Base-by-base conservation (phyloP, 169 alveolate species). In the Eimeria brunetti region DNA sequence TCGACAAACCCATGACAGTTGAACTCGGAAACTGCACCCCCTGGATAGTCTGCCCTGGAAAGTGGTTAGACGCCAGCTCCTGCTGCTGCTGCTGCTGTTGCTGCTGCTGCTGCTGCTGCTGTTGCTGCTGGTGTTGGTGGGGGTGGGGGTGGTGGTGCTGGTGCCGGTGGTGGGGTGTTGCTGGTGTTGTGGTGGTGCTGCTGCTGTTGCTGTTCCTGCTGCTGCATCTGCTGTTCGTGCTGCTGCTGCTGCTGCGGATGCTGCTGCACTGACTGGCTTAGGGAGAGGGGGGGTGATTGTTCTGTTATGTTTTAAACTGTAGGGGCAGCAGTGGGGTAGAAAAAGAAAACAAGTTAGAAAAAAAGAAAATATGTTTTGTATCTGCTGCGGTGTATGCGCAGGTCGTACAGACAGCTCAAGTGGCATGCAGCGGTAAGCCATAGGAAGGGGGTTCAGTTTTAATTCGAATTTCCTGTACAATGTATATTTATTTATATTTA, bases 11-110 rank as follows among this genome's bases (percentile, higher is more conserved):
- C 16, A 84, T 83, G 80, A 84, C 75, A 5, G 81, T 56, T n/a
- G 96, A 94, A 53, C 84, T 85, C 22, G 96, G 96, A 22, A 56
- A 62, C 67, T 83, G 94, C 62, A 94, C 94, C 2, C 96, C 96
- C 22, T 94, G 96, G 96, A 85, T 94, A 3, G 62, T 94, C 83
- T 62, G 90, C 41, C 96, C 96, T 7, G 94, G 94, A 36, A 88
- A 94, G 30, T 94, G 96, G 96, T 73, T 33, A 64, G 89, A 5
- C 7, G 38, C n/a, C 80, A 12, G 41, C 80, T 30, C 36, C 80
- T 69, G 80, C 80, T 69, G 80, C 80, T n/a, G 80, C 80, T 69
- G 80, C 80, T 69, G 80, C 80, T 69, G 80, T 33, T n/a, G 46
- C 80, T 69, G 80, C 80, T 69, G 80, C 80, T 69, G 80, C 80